Evolutionary conservation across 768 basidiomycete species (phyloP).

Genomic region (Serendipita vermifera): DNA sequence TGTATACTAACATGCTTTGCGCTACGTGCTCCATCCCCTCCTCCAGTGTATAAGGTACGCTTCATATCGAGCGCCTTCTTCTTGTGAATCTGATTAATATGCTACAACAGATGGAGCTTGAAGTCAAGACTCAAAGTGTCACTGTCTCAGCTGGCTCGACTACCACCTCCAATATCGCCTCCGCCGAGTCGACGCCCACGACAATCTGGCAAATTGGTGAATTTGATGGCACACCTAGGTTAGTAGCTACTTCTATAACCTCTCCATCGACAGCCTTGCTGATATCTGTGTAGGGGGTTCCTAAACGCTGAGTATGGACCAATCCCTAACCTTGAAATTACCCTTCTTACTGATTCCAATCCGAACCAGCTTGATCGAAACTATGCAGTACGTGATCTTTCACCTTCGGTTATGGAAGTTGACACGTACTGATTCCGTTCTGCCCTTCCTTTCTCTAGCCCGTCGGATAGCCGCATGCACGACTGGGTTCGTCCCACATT

Average conservation of each 20-base stretch:
- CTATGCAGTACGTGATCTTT: constrained; percentile 30
- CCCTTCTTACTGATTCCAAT: not conserved
- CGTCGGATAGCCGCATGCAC: constrained; percentile 35
- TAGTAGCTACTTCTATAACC: too few relatives aligned
- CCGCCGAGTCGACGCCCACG: constrained; percentile 25
- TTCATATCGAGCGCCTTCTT: too few relatives aligned
- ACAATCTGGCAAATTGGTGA: constrained; percentile 35
- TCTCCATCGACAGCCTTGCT: too few relatives aligned
- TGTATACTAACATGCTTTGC: too few relatives aligned
- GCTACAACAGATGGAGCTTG: constrained; percentile 30
- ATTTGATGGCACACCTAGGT: constrained; percentile 31
- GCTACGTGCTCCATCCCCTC: too few relatives aligned
- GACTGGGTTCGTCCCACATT: constrained; percentile 36
- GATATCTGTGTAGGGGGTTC: too few relatives aligned
- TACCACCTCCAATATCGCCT: constrained; percentile 24
- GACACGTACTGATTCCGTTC: too few relatives aligned
- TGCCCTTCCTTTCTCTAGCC: constrained; percentile 12
- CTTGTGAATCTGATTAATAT: not conserved
- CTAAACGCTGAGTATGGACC: constrained; percentile 32
- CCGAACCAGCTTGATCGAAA: constrained; percentile 32
- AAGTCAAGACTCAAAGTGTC: constrained; percentile 32
- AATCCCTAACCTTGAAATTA: too few relatives aligned
- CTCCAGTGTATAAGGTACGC: too few relatives aligned
- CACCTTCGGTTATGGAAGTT: not conserved
- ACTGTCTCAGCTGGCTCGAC: constrained; percentile 31